Conservation (phyloP, 345 rosid genomes). For the Acer saccharum region DNA sequence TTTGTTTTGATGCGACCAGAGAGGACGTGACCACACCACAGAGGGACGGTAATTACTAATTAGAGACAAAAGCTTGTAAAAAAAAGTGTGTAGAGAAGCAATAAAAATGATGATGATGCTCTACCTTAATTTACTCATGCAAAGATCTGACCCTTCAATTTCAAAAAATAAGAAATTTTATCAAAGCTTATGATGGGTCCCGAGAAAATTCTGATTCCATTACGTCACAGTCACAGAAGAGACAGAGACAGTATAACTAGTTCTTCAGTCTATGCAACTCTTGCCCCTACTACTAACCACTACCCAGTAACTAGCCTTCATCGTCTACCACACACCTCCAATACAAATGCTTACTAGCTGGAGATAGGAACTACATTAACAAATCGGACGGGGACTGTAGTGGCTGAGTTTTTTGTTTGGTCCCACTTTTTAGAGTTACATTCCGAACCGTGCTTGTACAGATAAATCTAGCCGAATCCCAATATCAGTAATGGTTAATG, state of each 20-base stretch:
- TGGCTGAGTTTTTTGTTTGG: no score
- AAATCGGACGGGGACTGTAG: no score
- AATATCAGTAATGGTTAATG: no score
- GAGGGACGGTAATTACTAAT: neutral
- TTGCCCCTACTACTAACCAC: neutral
- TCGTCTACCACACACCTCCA: no score
- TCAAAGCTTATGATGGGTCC: neutral
- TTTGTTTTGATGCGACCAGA: neutral
- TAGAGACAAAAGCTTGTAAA: neutral
- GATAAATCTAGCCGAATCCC: no score
- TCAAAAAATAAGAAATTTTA: neutral
- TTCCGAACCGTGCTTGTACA: no score
- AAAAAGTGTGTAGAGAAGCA: neutral
- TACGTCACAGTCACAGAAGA: constrained; percentile 8
- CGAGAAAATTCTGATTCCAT: constrained; percentile 24
- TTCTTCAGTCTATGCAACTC: neutral
- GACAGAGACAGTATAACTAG: neutral
- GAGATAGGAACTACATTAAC: no score
- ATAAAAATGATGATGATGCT: neutral
- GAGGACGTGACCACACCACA: neutral
- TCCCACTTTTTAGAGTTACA: no score
- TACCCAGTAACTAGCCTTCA: neutral
- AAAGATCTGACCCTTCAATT: constrained; percentile 14
- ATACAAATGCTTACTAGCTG: neutral
- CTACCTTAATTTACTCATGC: neutral